Base-by-base conservation (phyloP, 2,329 filamentous ascomycete species). In the Colletotrichum liaoningense region DNA sequence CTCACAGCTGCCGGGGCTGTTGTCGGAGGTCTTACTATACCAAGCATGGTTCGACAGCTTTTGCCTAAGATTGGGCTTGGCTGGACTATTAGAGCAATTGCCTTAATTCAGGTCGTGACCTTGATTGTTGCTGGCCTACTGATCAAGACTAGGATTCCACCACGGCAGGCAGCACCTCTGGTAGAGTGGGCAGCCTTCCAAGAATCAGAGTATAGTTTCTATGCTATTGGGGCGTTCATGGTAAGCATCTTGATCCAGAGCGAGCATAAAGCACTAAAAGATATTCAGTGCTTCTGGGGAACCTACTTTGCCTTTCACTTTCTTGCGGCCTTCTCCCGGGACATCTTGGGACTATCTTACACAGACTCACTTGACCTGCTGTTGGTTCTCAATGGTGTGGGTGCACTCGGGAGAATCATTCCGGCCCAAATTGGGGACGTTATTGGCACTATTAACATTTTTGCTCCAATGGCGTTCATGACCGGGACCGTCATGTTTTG, bases 281-380 rank as follows among this genome's bases (percentile, higher is more conserved):
- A 16, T 2, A 19, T 56, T 8, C 54, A 83, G 79, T 86, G 86
- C 68, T 89, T 89, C 78, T 83, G 84, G 76, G 86, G 86, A 1
- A 78, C 90, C 0, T 91, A 91, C 75, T 87, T 91, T 67, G 86
- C 86, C 4, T 91, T 90, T 77, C 91, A 88, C 80, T 93, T 91
- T 79, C 79, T 92, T 38, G 82, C 86, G 0, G 83, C 86, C 0
- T 91, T 85, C 79, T 84, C 83, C 46, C 83, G 84, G 22, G 81
- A 84, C 30, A 79, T 83, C 12, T 79, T 88, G 35, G 77, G 79
- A 1, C 73, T 73, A 3, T 71, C 67, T 1, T 73, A 49, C 38
- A 62, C 81, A 1, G 81, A 81, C 49, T 83, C 86, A 1, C 83
- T 87, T 69, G 80, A 85, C 68, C 72, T 87, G 54, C 77, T 89